Percentiles rank a stretch among this genome's conserved stretches.
Conservation (phyloP, 2,329 filamentous ascomycete species). For the Exophiala xenobiotica region DNA sequence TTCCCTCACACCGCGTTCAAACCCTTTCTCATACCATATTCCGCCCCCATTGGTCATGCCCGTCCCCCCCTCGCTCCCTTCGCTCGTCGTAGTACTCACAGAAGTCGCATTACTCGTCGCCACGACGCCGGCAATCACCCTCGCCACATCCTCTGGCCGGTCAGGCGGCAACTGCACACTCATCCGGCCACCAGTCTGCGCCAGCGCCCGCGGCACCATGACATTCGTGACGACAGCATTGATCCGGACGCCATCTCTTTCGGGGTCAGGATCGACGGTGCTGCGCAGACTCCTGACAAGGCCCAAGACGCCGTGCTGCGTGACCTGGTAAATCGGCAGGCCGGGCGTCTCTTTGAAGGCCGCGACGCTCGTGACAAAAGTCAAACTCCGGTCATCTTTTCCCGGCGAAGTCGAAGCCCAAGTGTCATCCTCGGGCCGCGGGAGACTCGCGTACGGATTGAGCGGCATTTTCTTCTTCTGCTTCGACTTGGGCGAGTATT, state of each 20-base stretch:
- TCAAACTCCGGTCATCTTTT: constrained; percentile 42
- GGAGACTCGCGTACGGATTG: constrained; percentile 20
- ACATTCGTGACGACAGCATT: constrained; percentile 49
- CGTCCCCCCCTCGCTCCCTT: constrained; percentile 2
- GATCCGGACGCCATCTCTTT: constrained; percentile 39
- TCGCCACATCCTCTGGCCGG: constrained; percentile 41
- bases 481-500: constrained; percentile 35
- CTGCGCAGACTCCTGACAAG: constrained; percentile 48
- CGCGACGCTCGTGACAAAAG: constrained; percentile 47
- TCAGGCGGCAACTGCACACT: constrained; percentile 43
- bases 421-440: constrained; percentile 5
- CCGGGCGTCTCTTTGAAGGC: constrained; percentile 52
- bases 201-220: constrained; percentile 41
- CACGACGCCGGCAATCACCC: constrained; percentile 22
- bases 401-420: constrained; percentile 13
- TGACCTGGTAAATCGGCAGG: constrained; percentile 48
- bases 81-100: constrained; percentile 2
- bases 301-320: constrained; percentile 53
- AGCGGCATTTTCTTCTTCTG: constrained; percentile 14
- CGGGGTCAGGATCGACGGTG: constrained; percentile 19
- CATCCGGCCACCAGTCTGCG: constrained; percentile 39
- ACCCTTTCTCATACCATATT: constrained; percentile 25
- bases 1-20: constrained; percentile 20
- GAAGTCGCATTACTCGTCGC: constrained; percentile 17
- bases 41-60: constrained; percentile 16